Evolutionary conservation across 1,284 basidiomycete species (phyloP), one percentile per base, ranked within the genome.

Genomic region (Cystobasidium slooffiae): DNA sequence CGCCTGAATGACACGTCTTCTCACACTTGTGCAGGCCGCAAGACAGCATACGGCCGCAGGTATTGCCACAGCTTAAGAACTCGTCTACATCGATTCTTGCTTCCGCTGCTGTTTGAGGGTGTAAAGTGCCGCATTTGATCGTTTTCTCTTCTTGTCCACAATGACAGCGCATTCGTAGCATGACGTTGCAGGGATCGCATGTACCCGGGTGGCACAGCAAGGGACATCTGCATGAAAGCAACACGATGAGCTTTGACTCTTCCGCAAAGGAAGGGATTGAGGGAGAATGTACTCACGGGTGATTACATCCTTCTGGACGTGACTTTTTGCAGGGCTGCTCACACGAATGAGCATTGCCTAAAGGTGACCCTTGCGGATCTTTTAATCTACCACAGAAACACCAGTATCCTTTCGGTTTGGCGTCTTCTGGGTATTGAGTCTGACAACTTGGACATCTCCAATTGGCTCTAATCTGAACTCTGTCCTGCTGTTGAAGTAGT

Each of bases 341-440:
- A 78, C 94, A 97, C 14, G 83, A 93, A 81, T 97, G 94, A 0
- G 93, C 0, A 90, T 92, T 0, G 88, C 86, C 0, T 90, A 84
- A 7, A 88, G 87, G 0, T 88, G 85, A 0, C 88, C 88, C 66
- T 88, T 87, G 0, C 4, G 78, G 79, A 51, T 91, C 88, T n/a
- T 87, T 84, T 2, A 86, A 85, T 0, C 90, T 86, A 22, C 88
- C 88, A 80, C 93, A 97, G 83, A 94, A 95, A 81, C 93, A 96
- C 84, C 90, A 91, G 81, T 95, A 96, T 3, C 85, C 86, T 79
- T 77, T 80, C 39, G 83, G 81, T 64, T 81, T 79, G 14, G 92
- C 90, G 0, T 89, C 89, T 41, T 85, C 84, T 0, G 77, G 37
- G 53, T 80, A 79, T 14, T 77, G 22, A 4, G 78, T 72, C 56